These are phyloP conservation scores for Caryocar brasiliense DNA, from an alignment of 441 rosid genomes.

Conservation along the genomic window DNA sequence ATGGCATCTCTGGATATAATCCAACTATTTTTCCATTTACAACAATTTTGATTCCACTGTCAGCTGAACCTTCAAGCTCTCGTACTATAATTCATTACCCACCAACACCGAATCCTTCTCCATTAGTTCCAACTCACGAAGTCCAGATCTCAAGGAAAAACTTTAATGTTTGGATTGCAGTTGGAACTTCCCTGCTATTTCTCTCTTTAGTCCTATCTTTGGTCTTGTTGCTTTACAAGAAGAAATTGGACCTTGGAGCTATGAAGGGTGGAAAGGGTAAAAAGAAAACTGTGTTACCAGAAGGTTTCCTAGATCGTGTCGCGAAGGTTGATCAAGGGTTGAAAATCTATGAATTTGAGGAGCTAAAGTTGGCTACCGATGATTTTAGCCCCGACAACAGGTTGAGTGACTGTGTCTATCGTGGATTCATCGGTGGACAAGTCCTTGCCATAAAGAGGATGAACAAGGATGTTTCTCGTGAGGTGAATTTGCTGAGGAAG, in stretches of 20 bases:
- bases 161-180: slow-evolving; percentile 6
- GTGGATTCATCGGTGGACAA: slow-evolving; percentile 20
- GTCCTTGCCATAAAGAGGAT: slow-evolving; percentile 24
- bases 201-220: slow-evolving; percentile 4
- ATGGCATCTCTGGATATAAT: slow-evolving; percentile 14
- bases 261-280: not conserved
- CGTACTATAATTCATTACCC: slow-evolving; percentile 19
- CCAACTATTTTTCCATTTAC: slow-evolving; percentile 21
- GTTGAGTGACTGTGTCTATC: slow-evolving; percentile 21
- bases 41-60: slow-evolving; percentile 27
- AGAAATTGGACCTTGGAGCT: not conserved
- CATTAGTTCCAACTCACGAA: not conserved
- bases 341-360: slow-evolving; percentile 22
- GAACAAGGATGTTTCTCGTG: slow-evolving; percentile 18
- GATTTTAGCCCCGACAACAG: slow-evolving; percentile 26
- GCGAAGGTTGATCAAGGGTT: slow-evolving; percentile 23
- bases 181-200: slow-evolving; percentile 12
- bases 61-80: slow-evolving; percentile 19
- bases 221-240: slow-evolving; percentile 7
- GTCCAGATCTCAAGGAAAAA: slow-evolving; percentile 1
- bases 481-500: slow-evolving; percentile 32
- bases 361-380: slow-evolving; percentile 23
- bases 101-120: slow-evolving; percentile 9
- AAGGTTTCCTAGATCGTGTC: slow-evolving; percentile 16
- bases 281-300: slow-evolving; percentile 2